A percentile compares a stretch with the other conserved stretches of the same genome.
phyloP scores from a whole-genome alignment of 192 early-diverging fungal genomes.

The Oehlia diaphana region DNA sequence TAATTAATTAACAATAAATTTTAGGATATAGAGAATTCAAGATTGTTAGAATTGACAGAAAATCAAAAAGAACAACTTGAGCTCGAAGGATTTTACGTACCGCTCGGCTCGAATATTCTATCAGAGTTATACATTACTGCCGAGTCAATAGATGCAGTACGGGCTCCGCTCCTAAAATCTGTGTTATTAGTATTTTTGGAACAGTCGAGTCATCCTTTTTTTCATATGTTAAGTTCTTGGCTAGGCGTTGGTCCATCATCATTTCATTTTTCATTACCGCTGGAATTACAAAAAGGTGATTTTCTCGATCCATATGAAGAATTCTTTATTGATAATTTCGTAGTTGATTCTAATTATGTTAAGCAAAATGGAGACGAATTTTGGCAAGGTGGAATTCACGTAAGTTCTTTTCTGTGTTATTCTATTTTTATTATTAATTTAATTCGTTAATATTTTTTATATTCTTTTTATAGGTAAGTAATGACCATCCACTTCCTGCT shows the following conservation, averaged over 20 bases:
- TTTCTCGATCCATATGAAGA: slow-evolving; percentile 33
- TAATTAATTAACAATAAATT: background rate
- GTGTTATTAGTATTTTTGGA: slow-evolving; percentile 33
- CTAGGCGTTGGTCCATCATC: slow-evolving; percentile 27
- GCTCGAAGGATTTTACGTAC: slow-evolving; percentile 36
- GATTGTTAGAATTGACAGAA: background rate
- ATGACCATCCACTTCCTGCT: slow-evolving; percentile 24
- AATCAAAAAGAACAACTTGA: slow-evolving; percentile 11
- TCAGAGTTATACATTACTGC: slow-evolving; percentile 27
- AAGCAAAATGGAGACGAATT: slow-evolving; percentile 7
- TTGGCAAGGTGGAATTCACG: slow-evolving; percentile 11
- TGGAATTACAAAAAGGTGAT: background rate
- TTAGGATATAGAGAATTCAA: slow-evolving; percentile 17
- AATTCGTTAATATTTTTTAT: background rate
- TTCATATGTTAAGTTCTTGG: slow-evolving; percentile 38
- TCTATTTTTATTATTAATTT: background rate
- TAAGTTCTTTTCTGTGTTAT: background rate
- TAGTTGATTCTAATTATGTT: background rate
- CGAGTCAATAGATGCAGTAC: slow-evolving; percentile 22
- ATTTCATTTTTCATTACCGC: background rate
- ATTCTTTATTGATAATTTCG: slow-evolving; percentile 34
- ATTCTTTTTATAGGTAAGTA: slow-evolving; percentile 18
- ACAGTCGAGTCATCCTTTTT: slow-evolving; percentile 35
- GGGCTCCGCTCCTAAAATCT: slow-evolving; percentile 25
- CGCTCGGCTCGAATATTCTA: slow-evolving; percentile 36